Evolutionary conservation across 345 rosid genomes (phyloP).

Genomic region (Cardamine occulta): DNA sequence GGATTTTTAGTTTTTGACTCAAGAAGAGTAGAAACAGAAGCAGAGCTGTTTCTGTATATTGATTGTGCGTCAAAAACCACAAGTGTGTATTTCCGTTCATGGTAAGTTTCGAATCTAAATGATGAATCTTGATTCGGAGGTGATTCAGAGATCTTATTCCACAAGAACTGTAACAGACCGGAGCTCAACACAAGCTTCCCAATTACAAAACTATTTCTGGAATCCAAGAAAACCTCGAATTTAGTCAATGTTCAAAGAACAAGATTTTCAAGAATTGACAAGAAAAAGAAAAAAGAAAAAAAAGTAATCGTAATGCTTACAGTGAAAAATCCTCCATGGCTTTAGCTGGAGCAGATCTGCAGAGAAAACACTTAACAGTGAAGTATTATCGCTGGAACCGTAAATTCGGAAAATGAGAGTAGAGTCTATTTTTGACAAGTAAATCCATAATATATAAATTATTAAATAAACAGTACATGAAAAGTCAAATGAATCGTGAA

Average conservation of each 20-base stretch:
- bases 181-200: constrained; percentile 59
- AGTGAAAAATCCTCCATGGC: constrained; percentile 27
- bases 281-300: neutral
- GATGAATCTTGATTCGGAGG: constrained; percentile 13
- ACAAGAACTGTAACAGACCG: constrained; percentile 49
- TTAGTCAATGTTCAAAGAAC: constrained; percentile 6
- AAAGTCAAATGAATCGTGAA: neutral
- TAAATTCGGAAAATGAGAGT: neutral
- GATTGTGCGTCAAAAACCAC: constrained; percentile 50
- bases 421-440: neutral
- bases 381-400: neutral
- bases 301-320: constrained; percentile 23
- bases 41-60: constrained; percentile 20
- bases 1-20: constrained; percentile 18
- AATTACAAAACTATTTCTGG: constrained; percentile 45
- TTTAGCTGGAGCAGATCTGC: constrained; percentile 18
- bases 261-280: neutral
- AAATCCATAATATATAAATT: neutral
- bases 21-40: constrained; percentile 41
- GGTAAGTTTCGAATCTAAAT: constrained; percentile 20
- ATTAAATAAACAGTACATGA: neutral
- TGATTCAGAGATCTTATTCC: constrained; percentile 44
- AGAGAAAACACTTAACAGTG: neutral
- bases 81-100: constrained; percentile 24
- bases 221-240: constrained; percentile 38